Evolutionary conservation across 345 rosid species (phyloP), one percentile per base, ranked within the genome.

Genomic region (Schrenkiella parvula): DNA sequence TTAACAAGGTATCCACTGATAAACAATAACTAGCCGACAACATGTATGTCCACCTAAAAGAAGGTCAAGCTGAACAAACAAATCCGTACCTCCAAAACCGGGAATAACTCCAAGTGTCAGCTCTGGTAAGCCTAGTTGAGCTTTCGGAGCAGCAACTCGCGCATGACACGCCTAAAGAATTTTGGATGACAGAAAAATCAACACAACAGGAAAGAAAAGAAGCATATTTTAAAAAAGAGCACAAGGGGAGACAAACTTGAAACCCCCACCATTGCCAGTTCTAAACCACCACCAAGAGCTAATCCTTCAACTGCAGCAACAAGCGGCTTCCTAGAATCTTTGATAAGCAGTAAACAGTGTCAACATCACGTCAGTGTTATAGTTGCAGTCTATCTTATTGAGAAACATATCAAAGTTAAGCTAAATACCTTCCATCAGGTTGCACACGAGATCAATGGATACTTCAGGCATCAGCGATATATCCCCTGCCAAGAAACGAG

Each of bases 261-360:
- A 80, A 13, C 29, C 35, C 84, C 84, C 47, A 93, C 98, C 98
- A 93, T 51, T 38, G 96, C 91, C 57, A 93, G 55, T 74, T 93
- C 98, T 62, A 93, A 81, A 78, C 98, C 98, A 82, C 98, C 98
- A 73, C 98, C 98, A 68, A 93, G 92, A 51, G 98, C 98, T 75
- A 93, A 74, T 74, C 98, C 97, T 84, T 89, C 91, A 31, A 93
- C 88, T 50, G 98, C 98, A 64, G 98, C 97, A 80, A 93, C 97
- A 76, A 91, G 51, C 34, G 98, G 98, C 86, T 91, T 93, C 85
- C 83, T 87, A 73, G 89, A 86, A 81, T 88, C 97, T 93, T 58
- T 22, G 4, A 34, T 54, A 47, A 46, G 43, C 21, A 69, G 54
- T 76, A 60, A 72, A 77, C 41, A 61, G n/a, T 57, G 79, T 64